Base-by-base conservation (phyloP, 345 rosid species). In the Acer yangbiense region DNA sequence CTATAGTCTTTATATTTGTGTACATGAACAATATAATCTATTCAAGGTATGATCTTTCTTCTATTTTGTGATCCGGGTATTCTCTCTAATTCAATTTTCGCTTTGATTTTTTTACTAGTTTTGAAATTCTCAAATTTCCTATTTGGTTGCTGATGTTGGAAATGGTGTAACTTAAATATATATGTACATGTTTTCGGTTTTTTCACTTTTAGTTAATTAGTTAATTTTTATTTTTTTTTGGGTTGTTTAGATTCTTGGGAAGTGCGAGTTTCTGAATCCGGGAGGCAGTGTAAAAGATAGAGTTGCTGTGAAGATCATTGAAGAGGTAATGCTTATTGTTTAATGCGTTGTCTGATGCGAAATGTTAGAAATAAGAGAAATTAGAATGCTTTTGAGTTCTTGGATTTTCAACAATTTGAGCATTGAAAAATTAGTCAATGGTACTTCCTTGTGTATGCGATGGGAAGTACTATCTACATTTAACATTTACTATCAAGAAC, bases 211-310 rank as follows among this genome's bases (percentile, higher is more conserved):
- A n/a, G n/a, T 52, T 78, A 46, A 29, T 71, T 67, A 23, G 6
- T 77, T 66, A 60, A n/a, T 17, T 44, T 68, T 17, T 60, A n/a
- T 17, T 44, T 68, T 17, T 44, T 68, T 54, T n/a, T 10, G 64
- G 57, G 21, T 72, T 72, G 65, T 77, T 81, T 85, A 96, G 99
- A 96, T 96, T 85, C 90, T 92, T 35, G 99, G 94, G 2, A 92
- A 96, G 75, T 94, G 98, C 68, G 99, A 96, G 82, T 96, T 96
- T 86, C 79, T 96, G 78, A 94, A 94, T 86, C 99, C 99, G 7
- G 99, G 99, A 65, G 99, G 98, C 67, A 96, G 99, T 54, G 99
- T 94, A 39, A 96, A 94, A 81, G 98, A 94, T 75, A 88, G 98
- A 83, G 98, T 94, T 79, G 98, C 95, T 41, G 89, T 89, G 55